Conservation (phyloP, 78 protist genomes). For the Dictyostelium firmibasis region DNA sequence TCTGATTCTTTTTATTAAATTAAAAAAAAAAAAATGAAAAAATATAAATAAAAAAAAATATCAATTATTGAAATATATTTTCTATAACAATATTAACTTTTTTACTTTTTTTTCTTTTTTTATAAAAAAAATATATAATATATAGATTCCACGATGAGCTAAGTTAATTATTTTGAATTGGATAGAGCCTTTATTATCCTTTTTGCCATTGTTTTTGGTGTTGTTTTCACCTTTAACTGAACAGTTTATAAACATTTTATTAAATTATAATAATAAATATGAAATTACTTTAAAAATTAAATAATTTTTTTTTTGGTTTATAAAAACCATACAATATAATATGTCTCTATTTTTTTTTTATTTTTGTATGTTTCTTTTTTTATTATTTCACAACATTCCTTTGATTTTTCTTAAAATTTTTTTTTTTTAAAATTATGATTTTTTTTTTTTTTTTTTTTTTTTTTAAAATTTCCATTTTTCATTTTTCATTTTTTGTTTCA, state of each 20-base stretch:
- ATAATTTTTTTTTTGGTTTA: too few species aligned
- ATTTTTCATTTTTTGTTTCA: not conserved
- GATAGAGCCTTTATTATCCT: too few species aligned
- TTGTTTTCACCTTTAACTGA: too few species aligned
- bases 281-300: too few species aligned
- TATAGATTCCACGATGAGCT: not conserved
- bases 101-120: not conserved
- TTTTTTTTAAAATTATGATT: not conserved
- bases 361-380: not conserved
- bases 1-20: slow-evolving; percentile 14
- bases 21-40: not conserved
- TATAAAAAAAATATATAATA: too few species aligned
- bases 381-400: not conserved
- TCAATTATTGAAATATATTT: not conserved
- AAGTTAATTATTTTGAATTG: not conserved
- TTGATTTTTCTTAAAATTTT: too few species aligned
- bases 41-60: too few species aligned
- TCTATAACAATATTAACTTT: not conserved
- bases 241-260: too few species aligned
- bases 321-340: too few species aligned
- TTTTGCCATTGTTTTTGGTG: too few species aligned
- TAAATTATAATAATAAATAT: too few species aligned
- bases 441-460: not conserved
- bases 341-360: too few species aligned
- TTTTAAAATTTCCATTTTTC: not conserved